Conservation (phyloP, 345 rosid species). For the Rhizophora apiculata region DNA sequence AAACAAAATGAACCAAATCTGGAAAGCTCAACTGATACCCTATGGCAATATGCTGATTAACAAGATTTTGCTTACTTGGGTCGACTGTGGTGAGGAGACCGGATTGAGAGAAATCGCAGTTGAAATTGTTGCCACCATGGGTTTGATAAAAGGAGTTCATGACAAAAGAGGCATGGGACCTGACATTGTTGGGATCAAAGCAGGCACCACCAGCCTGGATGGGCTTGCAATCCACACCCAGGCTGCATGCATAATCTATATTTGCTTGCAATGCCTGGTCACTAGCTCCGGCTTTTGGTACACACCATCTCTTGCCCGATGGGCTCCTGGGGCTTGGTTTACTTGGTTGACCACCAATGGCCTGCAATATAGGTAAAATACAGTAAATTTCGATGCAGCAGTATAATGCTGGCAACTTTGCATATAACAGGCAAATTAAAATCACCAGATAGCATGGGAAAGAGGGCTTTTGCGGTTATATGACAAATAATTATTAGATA, state of each 20-base stretch:
- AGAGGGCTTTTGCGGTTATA: no score
- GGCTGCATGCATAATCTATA: slow-evolving; percentile 59
- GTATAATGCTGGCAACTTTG: no score
- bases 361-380: no score
- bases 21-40: neutral
- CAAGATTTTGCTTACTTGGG: slow-evolving; percentile 44
- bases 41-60: no score
- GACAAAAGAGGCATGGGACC: slow-evolving; percentile 54
- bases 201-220: slow-evolving; percentile 73
- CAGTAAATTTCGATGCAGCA: no score
- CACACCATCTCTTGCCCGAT: slow-evolving; percentile 52
- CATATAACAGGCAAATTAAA: no score
- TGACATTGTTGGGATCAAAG: slow-evolving; percentile 46
- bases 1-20: neutral
- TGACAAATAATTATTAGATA: no score
- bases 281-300: slow-evolving; percentile 40
- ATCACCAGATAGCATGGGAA: no score
- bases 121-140: slow-evolving; percentile 35
- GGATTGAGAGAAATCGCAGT: slow-evolving; percentile 50
- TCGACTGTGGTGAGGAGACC: slow-evolving; percentile 39
- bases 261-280: slow-evolving; percentile 52
- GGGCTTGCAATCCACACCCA: slow-evolving; percentile 65
- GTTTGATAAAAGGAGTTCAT: slow-evolving; percentile 68
- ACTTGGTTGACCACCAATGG: neutral
- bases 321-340: slow-evolving; percentile 10